Percentiles rank a stretch among this genome's conserved stretches.
Evolutionary conservation across 2,329 filamentous ascomycete genomes (phyloP).

Genomic region (Seiridium unicorne): DNA sequence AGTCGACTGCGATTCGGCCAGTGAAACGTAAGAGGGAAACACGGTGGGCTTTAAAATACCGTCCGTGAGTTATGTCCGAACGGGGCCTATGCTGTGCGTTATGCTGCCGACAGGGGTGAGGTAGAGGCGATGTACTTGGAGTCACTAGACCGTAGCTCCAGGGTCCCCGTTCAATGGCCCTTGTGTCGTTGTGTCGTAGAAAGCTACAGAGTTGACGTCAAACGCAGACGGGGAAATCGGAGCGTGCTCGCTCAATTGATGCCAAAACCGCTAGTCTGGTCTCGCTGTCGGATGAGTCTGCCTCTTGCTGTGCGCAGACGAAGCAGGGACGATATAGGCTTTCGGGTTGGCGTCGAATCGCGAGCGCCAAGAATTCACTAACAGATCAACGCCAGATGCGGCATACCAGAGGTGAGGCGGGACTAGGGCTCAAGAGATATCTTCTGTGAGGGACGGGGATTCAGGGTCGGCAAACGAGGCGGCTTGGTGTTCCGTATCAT

Average conservation of each 20-base stretch:
- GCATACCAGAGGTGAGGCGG: conserved; percentile 1
- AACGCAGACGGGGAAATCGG: not conserved
- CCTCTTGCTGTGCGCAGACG: not conserved
- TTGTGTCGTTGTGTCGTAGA: not conserved
- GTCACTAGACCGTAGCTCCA: not conserved
- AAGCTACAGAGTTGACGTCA: conserved; percentile 1
- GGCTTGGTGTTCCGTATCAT: too few species aligned
- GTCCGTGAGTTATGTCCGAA: conserved; percentile 30
- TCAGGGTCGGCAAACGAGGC: too few species aligned
- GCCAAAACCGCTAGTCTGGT: not conserved
- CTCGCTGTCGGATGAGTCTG: not conserved
- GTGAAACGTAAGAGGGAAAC: conserved; percentile 18
- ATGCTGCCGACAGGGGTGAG: conserved; percentile 24
- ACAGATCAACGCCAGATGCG: not conserved
- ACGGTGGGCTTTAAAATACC: conserved; percentile 22
- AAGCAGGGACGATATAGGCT: conserved; percentile 2
- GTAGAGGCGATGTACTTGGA: conserved; percentile 11
- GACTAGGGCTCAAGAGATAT: not conserved
- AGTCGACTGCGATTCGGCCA: conserved; percentile 17
- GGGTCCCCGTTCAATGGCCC: not conserved
- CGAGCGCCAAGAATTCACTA: conserved; percentile 2
- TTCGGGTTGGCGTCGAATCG: conserved; percentile 1
- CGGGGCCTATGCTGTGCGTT: conserved; percentile 13
- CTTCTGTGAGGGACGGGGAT: too few species aligned
- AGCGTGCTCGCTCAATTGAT: conserved; percentile 1